phyloP scores from a whole-genome alignment of 1,284 basidiomycete genomes.

The Tylopilus sp. region DNA sequence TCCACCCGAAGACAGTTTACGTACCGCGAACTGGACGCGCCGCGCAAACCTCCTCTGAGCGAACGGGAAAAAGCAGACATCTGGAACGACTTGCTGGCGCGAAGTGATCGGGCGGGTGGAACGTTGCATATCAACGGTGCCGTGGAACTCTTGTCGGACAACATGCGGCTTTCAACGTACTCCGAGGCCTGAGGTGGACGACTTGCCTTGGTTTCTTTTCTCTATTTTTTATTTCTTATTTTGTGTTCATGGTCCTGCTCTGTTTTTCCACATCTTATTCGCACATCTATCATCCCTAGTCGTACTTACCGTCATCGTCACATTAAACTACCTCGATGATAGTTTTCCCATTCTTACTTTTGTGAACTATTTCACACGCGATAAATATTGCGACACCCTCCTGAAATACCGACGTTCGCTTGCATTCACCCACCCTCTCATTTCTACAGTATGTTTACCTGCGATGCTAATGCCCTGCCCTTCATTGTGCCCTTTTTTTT shows the following conservation, averaged over 20 bases:
- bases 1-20: constrained; percentile 35
- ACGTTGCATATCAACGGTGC: constrained; percentile 54
- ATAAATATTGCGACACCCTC: constrained; percentile 11
- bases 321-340: constrained; percentile 3
- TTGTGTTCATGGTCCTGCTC: too few species aligned
- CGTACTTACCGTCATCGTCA: neutral
- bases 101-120: constrained; percentile 63
- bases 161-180: constrained; percentile 37
- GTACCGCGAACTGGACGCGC: constrained; percentile 47
- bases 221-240: too few species aligned
- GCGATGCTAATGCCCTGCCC: neutral
- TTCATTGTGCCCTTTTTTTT: neutral
- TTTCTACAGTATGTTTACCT: constrained; percentile 1
- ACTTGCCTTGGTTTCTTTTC: neutral
- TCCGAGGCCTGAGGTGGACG: constrained; percentile 18
- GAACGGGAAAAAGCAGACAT: constrained; percentile 66
- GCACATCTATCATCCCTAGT: neutral
- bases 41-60: constrained; percentile 40
- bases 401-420: too few species aligned
- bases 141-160: constrained; percentile 43
- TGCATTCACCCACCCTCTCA: too few species aligned
- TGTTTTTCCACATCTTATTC: too few species aligned
- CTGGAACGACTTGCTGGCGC: constrained; percentile 64
- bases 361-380: constrained; percentile 10
- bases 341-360: neutral